Percentiles rank a stretch among this genome's conserved stretches.
Conservation (phyloP, 1,139 yeast species). For the Nadsonia commutata region DNA sequence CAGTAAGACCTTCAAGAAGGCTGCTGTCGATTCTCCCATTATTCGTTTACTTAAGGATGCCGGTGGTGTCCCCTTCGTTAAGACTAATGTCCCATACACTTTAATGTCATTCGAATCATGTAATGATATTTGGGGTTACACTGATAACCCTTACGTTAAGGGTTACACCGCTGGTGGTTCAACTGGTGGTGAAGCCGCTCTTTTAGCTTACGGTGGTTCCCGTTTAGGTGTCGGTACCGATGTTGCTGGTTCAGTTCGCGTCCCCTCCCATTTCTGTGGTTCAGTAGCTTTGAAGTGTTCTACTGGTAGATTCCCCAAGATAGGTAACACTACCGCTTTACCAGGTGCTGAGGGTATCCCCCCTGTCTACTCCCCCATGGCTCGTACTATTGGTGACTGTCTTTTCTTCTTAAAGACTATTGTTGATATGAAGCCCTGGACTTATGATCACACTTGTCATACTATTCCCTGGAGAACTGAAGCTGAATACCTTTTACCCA, state of each 20-base stretch:
- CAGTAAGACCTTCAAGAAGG: conserved; percentile 25
- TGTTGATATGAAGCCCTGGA: conserved; percentile 52
- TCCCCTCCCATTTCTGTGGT: conserved; percentile 35
- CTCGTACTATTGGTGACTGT: conserved; percentile 47
- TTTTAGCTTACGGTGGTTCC: conserved; percentile 33
- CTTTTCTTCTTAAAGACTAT: conserved; percentile 43
- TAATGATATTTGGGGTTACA: conserved; percentile 31
- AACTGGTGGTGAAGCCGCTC: conserved; percentile 36
- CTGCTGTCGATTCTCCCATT: conserved; percentile 22
- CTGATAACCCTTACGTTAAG: conserved; percentile 28
- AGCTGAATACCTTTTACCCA: conserved; percentile 26
- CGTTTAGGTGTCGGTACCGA: conserved; percentile 42
- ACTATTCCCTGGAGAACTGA: conserved; percentile 51
- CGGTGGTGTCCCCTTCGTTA: conserved; percentile 35
- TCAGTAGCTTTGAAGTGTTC: conserved; percentile 35
- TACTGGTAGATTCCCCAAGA: conserved; percentile 35
- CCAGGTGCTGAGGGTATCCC: conserved; percentile 41
- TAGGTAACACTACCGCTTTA: conserved; percentile 36
- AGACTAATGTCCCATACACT: conserved; percentile 36
- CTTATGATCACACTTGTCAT: conserved; percentile 37
- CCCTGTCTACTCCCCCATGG: conserved; percentile 44
- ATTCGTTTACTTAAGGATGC: conserved; percentile 26
- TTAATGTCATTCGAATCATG: conserved; percentile 32
- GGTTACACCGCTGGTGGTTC: conserved; percentile 34
- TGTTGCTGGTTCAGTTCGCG: conserved; percentile 44